Evolutionary conservation across 78 protist genomes (phyloP).

Genomic region (Cavenderia fasciculata): DNA sequence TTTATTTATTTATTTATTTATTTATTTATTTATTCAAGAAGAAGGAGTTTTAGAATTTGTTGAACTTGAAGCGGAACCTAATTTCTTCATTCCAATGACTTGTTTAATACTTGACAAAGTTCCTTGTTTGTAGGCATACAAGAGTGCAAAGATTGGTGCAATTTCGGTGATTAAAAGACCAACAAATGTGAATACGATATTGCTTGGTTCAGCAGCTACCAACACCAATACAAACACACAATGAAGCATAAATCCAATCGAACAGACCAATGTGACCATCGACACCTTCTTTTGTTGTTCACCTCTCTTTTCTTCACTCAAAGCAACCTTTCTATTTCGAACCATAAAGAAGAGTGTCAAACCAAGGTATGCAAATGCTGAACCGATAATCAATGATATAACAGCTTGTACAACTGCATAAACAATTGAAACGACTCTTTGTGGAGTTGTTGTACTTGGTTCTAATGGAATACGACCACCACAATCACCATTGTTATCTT

Average conservation of each 20-base stretch:
- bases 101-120: conserved; percentile 26
- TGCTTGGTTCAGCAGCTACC: conserved; percentile 24
- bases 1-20: too few species aligned
- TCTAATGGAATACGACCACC: conserved; percentile 17
- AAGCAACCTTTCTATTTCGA: too few species aligned
- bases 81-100: too few species aligned
- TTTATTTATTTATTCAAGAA: too few species aligned
- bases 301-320: too few species aligned
- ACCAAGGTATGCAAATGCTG: conserved; percentile 49
- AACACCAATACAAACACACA: conserved; percentile 43
- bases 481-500: conserved; percentile 6
- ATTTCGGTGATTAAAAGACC: conserved; percentile 65
- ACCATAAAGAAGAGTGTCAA: neutral
- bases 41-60: too few species aligned
- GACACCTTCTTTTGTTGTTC: conserved; percentile 21
- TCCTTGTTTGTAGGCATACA: conserved; percentile 59
- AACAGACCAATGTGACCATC: conserved; percentile 1
- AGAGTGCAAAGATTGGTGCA: conserved; percentile 9
- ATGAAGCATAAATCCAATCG: conserved; percentile 47
- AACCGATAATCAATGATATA: conserved; percentile 19
- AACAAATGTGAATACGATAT: conserved; percentile 20
- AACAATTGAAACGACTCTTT: conserved; percentile 30
- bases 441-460: conserved; percentile 1
- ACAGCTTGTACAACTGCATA: conserved; percentile 54
- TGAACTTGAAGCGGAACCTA: too few species aligned